Evolutionary conservation across 139 green algal species (phyloP), one percentile per base, ranked within the genome.

Genomic region (Chara braunii): DNA sequence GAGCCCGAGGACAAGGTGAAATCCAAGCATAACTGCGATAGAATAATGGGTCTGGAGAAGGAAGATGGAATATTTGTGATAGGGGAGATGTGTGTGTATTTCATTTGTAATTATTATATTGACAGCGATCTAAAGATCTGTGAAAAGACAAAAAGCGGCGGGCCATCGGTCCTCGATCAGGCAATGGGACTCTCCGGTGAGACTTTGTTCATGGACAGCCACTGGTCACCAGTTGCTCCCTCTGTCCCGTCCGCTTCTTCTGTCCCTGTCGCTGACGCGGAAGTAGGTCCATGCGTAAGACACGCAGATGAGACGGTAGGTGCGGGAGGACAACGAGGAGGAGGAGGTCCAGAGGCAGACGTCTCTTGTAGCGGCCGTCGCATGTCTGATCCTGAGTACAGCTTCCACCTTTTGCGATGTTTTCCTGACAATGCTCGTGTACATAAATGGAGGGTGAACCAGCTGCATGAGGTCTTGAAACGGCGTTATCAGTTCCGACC

Each of bases 401-500:
- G n/a, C n/a, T n/a, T n/a, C n/a, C n/a, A n/a, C n/a, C n/a, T n/a
- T n/a, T n/a, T n/a, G n/a, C n/a, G n/a, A n/a, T n/a, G n/a, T n/a
- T n/a, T n/a, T n/a, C n/a, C n/a, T n/a, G n/a, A n/a, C n/a, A n/a
- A n/a, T n/a, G n/a, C n/a, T n/a, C n/a, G n/a, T n/a, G n/a, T n/a
- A n/a, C n/a, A n/a, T n/a, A n/a, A n/a, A n/a, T 75, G 67, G 67
- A 42, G 37, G 26, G 44, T 64, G n/a, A 34, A 70, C 22, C 30
- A 72, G 31, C 57, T 75, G 40, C 67, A 72, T 7, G 68, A 87
- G 59, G 52, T 87, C 60, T 81, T 86, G 50, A 79, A 81, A 44
- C 37, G 68, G 35, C 70, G 83, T 45, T 89, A 82, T 70, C 81
- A 82, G 67, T 80, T 89, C 45, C 80, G 79, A 22, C 84, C 70